Conservation (phyloP, 2,329 filamentous ascomycete species). For the Fusarium devonianum region DNA sequence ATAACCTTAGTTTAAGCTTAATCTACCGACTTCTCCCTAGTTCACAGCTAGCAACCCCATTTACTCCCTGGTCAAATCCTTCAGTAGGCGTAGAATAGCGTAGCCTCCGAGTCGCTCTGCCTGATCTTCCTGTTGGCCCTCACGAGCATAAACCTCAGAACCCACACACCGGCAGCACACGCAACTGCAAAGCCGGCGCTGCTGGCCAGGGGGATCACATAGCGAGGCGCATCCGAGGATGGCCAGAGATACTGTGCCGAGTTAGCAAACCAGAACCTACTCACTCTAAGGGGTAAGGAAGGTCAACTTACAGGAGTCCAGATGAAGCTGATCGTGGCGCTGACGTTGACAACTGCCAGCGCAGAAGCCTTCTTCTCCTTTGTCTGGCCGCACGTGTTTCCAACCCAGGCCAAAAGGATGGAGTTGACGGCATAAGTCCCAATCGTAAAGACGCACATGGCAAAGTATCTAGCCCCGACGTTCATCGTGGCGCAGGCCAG, state of each 20-base stretch:
- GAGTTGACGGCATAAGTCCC: constrained; percentile 50
- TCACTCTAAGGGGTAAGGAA: rapidly evolving
- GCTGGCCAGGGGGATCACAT: constrained; percentile 29
- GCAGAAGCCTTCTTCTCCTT: constrained; percentile 57
- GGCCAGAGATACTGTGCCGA: constrained; percentile 29
- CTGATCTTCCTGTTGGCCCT: constrained; percentile 40
- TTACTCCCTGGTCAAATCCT: background rate
- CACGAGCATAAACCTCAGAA: constrained; percentile 39
- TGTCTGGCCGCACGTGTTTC: constrained; percentile 52
- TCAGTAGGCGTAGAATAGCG: constrained; percentile 36
- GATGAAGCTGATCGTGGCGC: constrained; percentile 29
- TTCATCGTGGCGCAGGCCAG: constrained; percentile 40
- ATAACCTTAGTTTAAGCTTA: background rate
- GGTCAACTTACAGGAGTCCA: constrained; percentile 33
- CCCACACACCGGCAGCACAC: constrained; percentile 44
- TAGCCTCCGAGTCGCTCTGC: constrained; percentile 34
- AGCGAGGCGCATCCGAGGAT: constrained; percentile 31
- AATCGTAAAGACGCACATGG: constrained; percentile 50
- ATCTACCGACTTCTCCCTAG: no score
- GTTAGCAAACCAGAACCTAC: background rate
- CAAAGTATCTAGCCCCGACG: constrained; percentile 34
- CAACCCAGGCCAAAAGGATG: constrained; percentile 55
- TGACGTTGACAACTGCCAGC: constrained; percentile 44
- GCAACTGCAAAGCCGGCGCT: constrained; percentile 43
- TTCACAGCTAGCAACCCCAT: no score